Evolutionary conservation across 495 filamentous ascomycete genomes (phyloP), one percentile per base, ranked within the genome.

Genomic region (Aspergillus biplanus): DNA sequence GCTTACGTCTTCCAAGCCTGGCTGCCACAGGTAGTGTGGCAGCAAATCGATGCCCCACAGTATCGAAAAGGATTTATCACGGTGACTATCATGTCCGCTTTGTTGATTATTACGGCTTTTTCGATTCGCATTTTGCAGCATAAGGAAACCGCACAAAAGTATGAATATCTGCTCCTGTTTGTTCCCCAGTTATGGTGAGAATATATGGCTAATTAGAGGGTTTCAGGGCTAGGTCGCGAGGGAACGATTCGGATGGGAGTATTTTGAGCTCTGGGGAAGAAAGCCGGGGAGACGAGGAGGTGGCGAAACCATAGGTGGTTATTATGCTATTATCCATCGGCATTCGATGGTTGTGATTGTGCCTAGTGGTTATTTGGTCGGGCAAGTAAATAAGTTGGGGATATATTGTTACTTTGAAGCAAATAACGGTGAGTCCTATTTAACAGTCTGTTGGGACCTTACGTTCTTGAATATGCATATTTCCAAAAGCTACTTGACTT

Each of bases 1-100:
- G 79, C 78, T n/a, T 81, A 81, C 57, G 79, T 82, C 15, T 66
- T 82, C 53, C 79, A 83, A 64, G 77, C 79, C 2, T 84, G 80
- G 81, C 59, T 84, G 32, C 80, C 81, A 9, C 73, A 77, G 33
- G 63, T 83, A 39, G 80, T 84, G 5, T 84, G 80, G 80, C 78
- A 82, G 67, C 80, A 83, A 63, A 69, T 83, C 16, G 80, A 84
- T 59, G 80, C 75, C 8, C 81, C 80, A 0, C 39, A 76, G 58
- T 83, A 82, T 48, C 74, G 69, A 27, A 84, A 82, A 56, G 82
- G 80, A 0, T 84, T 74, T 52, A 82, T 82, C 33, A 78, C 80
- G 0, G 66, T 75, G 1, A 67, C 73, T 32, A 65, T 71, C 44
- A 58, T 81, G 49, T 77, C 76, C 0, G 60, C 69, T 3, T 27